Evolutionary conservation across 2,329 filamentous ascomycete genomes (phyloP), one percentile per base, ranked within the genome.

Genomic region (Trichoderma pleuroti): DNA sequence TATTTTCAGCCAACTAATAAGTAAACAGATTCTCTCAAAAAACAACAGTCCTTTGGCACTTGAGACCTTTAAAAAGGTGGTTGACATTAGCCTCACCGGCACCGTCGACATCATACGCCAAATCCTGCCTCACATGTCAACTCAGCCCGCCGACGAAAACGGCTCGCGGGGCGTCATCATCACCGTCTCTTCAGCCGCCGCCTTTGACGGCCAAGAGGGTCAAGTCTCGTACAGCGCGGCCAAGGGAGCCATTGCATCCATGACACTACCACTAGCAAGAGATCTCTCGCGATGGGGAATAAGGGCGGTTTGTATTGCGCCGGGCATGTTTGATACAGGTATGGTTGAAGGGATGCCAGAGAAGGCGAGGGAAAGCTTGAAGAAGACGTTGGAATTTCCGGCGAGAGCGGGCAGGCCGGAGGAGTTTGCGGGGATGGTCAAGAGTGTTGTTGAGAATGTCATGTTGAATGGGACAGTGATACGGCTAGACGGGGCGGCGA

Each of bases 401-500:
- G 61, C 42, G 61, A 52, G 61, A 30, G 61, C 61, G 61, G 61
- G 61, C n/a, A 52, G 61, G 42, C 61, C 61, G 26, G 61, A 64
- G 61, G 61, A 64, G 61, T 64, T 64, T 64, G 61, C 61, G 28
- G 18, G 21, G 26, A 64, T 64, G 61, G 61, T 64, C 8, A 64
- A 10, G 28, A 52, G 61, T 5, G 61, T 64, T 5, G n/a, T 64
- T 34, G 61, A 64, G 28, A 64, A 64, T 64, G 61, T 12, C 18
- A 64, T 64, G 61, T 10, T 64, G n/a, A 64, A 64, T 34, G 61
- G 61, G 42, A 64, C 61, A 28, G 61, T 64, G 42, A 34, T 64
- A 16, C 42, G 61, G 39, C 1, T 64, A n/a, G 61, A 64, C 24
- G 61, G 61, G 8, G 61, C 61, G 28, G 61, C 61, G 9, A 64